Base-by-base conservation (phyloP, 306 rosid genomes). In the Morella rubra region DNA sequence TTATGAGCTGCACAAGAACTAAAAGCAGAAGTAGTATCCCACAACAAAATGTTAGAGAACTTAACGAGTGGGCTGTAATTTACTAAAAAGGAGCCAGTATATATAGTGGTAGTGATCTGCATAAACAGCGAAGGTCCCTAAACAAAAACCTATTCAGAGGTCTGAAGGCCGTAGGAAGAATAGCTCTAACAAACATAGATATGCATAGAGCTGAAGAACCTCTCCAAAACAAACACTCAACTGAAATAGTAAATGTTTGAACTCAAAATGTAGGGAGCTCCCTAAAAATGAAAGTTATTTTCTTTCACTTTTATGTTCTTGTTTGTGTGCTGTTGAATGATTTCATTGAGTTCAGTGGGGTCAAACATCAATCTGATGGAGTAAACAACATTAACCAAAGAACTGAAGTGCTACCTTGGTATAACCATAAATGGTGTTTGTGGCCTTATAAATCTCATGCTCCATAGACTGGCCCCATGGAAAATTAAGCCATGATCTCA, bases 381-480 rank as follows among this genome's bases (percentile, higher is more conserved):
- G 12, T 13, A 24, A 22, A 49, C 6, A 16, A 40, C 47, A 51
- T 27, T 62, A 16, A 1, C 20, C 1, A n/a, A n/a, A 66, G 64
- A 53, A 37, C 20, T 51, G 11, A 50, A 49, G 49, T 6, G 7
- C 7, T 72, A 78, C 81, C 81, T 78, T 19, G 45, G 42, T 60
- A 72, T 72, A 72, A 72, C 77, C 61, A 52, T 41, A n/a, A 62
- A 78, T 71, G 18, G 73, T 72, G 50, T 78, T 78, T 18, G 81
- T 46, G 15, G 81, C 73, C 72, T 49, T 78, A 22, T 60, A 78
- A 47, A 78, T 78, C 53, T 78, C 81, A 78, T 52, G 42, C 61
- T 78, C 81, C 81, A 61, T 72, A 49, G 81, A 78, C 27, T 71
- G 77, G 14, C 81, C 81, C 76, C 72, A 71, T 18, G 81, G 77